Conservation (phyloP, 2,329 filamentous ascomycete genomes). For the Onygenales sp. region DNA sequence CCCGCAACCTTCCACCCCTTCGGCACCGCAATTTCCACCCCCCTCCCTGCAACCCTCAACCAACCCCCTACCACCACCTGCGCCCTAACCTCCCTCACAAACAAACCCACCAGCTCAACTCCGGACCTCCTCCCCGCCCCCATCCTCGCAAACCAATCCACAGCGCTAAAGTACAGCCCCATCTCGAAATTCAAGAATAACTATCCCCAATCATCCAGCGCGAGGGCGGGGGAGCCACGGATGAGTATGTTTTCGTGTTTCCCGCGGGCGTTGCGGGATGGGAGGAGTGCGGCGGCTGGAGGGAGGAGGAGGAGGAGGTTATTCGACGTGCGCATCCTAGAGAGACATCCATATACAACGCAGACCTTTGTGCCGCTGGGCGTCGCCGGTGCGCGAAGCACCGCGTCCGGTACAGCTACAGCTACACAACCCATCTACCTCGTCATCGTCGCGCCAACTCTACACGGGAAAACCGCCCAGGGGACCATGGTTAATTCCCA, state of each 20-base stretch:
- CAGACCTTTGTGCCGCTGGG: slow-evolving; percentile 80
- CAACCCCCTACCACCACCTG: slow-evolving; percentile 35
- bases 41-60: slow-evolving; percentile 45
- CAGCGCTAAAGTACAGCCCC: slow-evolving; percentile 75
- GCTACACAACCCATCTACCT: slow-evolving; percentile 47
- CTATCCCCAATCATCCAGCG: slow-evolving; percentile 48
- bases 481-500: slow-evolving; percentile 17
- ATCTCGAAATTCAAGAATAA: slow-evolving; percentile 64
- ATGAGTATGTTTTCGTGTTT: slow-evolving; percentile 77
- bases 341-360: slow-evolving; percentile 86
- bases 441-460: slow-evolving; percentile 77
- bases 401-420: slow-evolving; percentile 24
- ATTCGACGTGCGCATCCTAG: slow-evolving; percentile 65
- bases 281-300: slow-evolving; percentile 4
- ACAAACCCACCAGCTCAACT: slow-evolving; percentile 16
- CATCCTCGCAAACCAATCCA: slow-evolving; percentile 70
- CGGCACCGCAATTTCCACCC: slow-evolving; percentile 73
- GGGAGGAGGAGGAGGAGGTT: slow-evolving; percentile 18
- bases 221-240: slow-evolving; percentile 43
- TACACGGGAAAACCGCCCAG: slow-evolving; percentile 36
- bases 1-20: slow-evolving; percentile 63
- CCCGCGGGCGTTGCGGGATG: background rate
- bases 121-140: slow-evolving; percentile 32
- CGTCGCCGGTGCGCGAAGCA: slow-evolving; percentile 15
- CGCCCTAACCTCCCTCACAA: slow-evolving; percentile 26